These are phyloP conservation scores for Phialophora tarda DNA, from an alignment of 2,329 filamentous ascomycete species.

Conservation along the genomic window DNA sequence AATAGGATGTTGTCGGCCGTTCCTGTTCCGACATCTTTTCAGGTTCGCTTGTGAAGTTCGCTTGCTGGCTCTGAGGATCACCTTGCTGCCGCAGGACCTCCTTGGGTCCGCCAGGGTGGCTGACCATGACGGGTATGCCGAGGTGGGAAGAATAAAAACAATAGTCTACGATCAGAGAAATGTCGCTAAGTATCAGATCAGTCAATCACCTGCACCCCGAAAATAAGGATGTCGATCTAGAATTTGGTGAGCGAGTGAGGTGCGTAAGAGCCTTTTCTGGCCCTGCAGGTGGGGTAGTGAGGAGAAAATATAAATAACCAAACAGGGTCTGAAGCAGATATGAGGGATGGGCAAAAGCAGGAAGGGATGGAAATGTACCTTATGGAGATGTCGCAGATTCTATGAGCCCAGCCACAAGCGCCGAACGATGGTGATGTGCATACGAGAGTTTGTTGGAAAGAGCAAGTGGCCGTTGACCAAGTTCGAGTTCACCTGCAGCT, in stretches of 20 bases:
- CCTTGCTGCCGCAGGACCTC: neutral
- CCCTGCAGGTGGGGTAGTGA: slow-evolving; percentile 13
- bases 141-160: neutral
- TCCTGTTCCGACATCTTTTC: slow-evolving; percentile 42
- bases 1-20: slow-evolving; percentile 33
- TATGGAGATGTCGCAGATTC: neutral
- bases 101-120: slow-evolving; percentile 5
- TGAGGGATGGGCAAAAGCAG: neutral
- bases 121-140: slow-evolving; percentile 6
- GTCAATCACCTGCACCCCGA: slow-evolving; percentile 5
- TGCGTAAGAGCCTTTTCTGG: slow-evolving; percentile 2
- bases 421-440: slow-evolving; percentile 6
- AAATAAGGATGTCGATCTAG: neutral
- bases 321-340: neutral
- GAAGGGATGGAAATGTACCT: slow-evolving; percentile 14
- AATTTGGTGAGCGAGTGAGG: slow-evolving; percentile 17
- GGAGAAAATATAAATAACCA: slow-evolving; percentile 10
- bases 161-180: slow-evolving; percentile 1
- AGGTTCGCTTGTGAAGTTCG: slow-evolving; percentile 17
- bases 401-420: slow-evolving; percentile 1
- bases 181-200: slow-evolving; percentile 6
- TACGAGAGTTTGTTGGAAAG: slow-evolving; percentile 3
- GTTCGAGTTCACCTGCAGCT: neutral
- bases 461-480: slow-evolving; percentile 8
- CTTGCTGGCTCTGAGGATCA: slow-evolving; percentile 13